Conservation (phyloP, 805 yeast genomes). For the Metschnikowia chrysomelidarum region DNA sequence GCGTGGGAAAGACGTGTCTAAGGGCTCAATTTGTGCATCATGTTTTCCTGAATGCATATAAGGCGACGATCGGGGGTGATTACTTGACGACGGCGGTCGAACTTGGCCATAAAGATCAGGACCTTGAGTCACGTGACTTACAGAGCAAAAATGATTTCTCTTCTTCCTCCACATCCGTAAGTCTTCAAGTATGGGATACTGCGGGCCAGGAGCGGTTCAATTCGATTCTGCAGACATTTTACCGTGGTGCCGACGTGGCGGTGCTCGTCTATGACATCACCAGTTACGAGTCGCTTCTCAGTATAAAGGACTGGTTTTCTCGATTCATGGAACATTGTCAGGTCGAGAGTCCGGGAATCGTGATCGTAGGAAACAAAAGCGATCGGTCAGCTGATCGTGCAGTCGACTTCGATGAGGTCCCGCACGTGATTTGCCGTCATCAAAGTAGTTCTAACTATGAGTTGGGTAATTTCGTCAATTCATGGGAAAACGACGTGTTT, state of each 20-base stretch:
- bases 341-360: constrained; percentile 45
- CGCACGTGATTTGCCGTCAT: constrained; percentile 31
- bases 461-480: constrained; percentile 27
- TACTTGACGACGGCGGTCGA: constrained; percentile 45
- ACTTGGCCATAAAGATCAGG: constrained; percentile 7
- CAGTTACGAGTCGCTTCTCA: constrained; percentile 48
- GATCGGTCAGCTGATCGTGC: constrained; percentile 38
- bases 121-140: constrained; percentile 5
- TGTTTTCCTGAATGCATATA: constrained; percentile 52
- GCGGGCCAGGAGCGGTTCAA: constrained; percentile 49
- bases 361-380: constrained; percentile 53
- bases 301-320: constrained; percentile 47
- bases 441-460: constrained; percentile 18
- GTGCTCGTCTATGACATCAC: constrained; percentile 54
- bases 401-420: constrained; percentile 36
- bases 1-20: constrained; percentile 59
- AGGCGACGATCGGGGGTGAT: constrained; percentile 61
- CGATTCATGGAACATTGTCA: constrained; percentile 49
- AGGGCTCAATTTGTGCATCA: constrained; percentile 55
- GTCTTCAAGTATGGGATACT: constrained; percentile 57
- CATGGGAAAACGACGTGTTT: constrained; percentile 34
- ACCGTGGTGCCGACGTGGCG: constrained; percentile 58
- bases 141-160: background rate
- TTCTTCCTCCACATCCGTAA: constrained; percentile 19
- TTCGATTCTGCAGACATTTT: constrained; percentile 52